A percentile compares a stretch with the other conserved stretches of the same genome.
Conservation (phyloP, 768 basidiomycete species). For the Nidularia pulvinata region DNA sequence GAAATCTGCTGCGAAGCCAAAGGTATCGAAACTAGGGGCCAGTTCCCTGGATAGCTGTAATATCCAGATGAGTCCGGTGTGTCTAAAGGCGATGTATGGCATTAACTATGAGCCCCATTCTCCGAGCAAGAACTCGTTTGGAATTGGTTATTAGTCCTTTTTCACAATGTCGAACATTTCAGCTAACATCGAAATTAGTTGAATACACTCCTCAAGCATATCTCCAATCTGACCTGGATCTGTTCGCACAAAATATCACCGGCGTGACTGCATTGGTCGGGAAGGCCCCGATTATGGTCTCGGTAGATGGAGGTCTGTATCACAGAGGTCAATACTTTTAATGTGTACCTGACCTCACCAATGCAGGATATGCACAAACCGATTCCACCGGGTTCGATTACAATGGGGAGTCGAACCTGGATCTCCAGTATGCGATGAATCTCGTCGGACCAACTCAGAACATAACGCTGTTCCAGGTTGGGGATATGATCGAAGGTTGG, state of each 20-base stretch:
- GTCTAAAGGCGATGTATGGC: constrained; percentile 35
- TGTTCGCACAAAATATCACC: constrained; percentile 38
- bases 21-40: constrained; percentile 8
- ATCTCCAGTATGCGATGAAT: constrained; percentile 52
- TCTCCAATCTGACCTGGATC: constrained; percentile 39
- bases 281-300: constrained; percentile 24
- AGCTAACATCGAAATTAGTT: constrained; percentile 21
- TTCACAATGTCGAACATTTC: not conserved
- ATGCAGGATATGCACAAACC: constrained; percentile 37
- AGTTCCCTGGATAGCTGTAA: constrained; percentile 23
- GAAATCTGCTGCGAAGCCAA: constrained; percentile 14
- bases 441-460: constrained; percentile 29
- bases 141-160: constrained; percentile 23
- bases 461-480: constrained; percentile 39
- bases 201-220: constrained; percentile 54
- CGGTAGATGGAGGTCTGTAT: constrained; percentile 26
- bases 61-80: constrained; percentile 29
- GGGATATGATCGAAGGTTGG: constrained; percentile 33
- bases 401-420: constrained; percentile 54
- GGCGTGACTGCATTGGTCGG: constrained; percentile 20
- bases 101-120: constrained; percentile 27
- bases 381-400: constrained; percentile 27
- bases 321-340: constrained; percentile 6
- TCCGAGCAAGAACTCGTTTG: constrained; percentile 28
- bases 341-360: not conserved